These are phyloP conservation scores for Elongisporangium prolatum DNA, from an alignment of 352 stramenopile species.

Conservation along the genomic window DNA sequence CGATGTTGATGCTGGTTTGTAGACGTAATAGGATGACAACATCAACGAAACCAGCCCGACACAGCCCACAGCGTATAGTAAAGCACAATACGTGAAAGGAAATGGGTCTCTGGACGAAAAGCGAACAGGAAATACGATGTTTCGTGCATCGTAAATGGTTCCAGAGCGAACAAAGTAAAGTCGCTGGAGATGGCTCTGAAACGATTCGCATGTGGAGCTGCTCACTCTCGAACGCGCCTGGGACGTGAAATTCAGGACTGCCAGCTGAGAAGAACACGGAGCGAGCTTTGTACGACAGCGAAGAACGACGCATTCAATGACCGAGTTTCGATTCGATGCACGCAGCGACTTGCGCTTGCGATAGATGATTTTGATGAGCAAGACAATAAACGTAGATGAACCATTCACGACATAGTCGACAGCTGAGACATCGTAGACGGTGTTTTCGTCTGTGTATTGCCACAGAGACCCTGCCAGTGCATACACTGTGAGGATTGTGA, in stretches of 20 bases:
- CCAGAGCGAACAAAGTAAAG: conserved; percentile 13
- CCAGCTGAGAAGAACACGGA: neutral
- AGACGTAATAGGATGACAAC: neutral
- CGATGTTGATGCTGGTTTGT: neutral
- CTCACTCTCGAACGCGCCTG: neutral
- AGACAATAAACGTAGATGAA: neutral
- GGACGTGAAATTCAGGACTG: neutral
- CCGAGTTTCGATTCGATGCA: neutral
- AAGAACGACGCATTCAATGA: conserved; percentile 19
- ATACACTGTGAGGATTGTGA: conserved; percentile 3
- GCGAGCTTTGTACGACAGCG: neutral
- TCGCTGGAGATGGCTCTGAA: conserved; percentile 11
- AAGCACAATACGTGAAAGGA: conserved; percentile 6
- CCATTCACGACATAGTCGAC: neutral
- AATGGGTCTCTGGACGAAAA: conserved; percentile 7
- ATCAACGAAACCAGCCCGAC: conserved; percentile 4
- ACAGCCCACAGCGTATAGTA: conserved; percentile 1
- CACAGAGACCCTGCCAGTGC: neutral
- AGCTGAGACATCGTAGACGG: neutral
- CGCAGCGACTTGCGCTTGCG: conserved; percentile 12
- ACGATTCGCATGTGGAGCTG: neutral
- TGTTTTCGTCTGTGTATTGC: neutral
- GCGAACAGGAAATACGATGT: conserved; percentile 6
- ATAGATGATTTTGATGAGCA: conserved; percentile 6
- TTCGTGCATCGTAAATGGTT: conserved; percentile 7